A percentile compares a stretch with the other conserved stretches of the same genome.
Evolutionary conservation across 805 yeast species (phyloP).

Genomic region (Wickerhamiella kazuoi): DNA sequence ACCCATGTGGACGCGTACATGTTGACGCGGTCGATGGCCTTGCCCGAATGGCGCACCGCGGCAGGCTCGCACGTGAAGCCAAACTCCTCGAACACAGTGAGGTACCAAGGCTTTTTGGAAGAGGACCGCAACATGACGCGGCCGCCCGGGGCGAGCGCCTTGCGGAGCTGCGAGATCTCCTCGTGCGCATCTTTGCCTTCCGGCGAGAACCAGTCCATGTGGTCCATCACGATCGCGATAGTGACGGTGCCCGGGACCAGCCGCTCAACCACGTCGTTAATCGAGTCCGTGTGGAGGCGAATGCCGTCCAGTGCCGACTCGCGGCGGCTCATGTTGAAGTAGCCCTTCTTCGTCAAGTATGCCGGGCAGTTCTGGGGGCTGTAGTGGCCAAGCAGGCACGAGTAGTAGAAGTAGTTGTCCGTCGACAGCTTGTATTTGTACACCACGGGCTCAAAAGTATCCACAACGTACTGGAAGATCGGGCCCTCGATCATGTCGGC

Average conservation of each 20-base stretch:
- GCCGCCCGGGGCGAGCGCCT: constrained; percentile 49
- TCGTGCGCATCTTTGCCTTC: constrained; percentile 41
- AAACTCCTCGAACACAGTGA: constrained; percentile 41
- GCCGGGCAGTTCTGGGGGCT: constrained; percentile 53
- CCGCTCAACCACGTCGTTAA: constrained; percentile 58
- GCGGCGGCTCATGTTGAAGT: constrained; percentile 29
- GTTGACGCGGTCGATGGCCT: constrained; percentile 59
- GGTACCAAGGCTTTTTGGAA: constrained; percentile 60
- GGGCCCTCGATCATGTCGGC: constrained; percentile 65
- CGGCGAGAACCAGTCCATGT: constrained; percentile 81
- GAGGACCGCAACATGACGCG: constrained; percentile 66
- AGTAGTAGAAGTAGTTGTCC: constrained; percentile 66
- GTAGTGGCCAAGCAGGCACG: constrained; percentile 47
- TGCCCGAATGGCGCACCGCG: constrained; percentile 44
- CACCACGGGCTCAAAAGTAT: constrained; percentile 63
- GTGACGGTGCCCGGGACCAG: constrained; percentile 45
- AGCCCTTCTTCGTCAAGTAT: constrained; percentile 46
- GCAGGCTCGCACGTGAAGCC: constrained; percentile 59
- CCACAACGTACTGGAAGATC: constrained; percentile 50
- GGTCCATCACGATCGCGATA: constrained; percentile 74
- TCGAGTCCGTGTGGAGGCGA: constrained; percentile 62
- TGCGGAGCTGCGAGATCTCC: constrained; percentile 47
- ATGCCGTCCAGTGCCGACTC: constrained; percentile 46
- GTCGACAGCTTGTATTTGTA: constrained; percentile 41
- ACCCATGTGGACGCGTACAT: constrained; percentile 88